Base-by-base conservation (phyloP, 352 stramenopile species). In the Globisporangium lucens region DNA sequence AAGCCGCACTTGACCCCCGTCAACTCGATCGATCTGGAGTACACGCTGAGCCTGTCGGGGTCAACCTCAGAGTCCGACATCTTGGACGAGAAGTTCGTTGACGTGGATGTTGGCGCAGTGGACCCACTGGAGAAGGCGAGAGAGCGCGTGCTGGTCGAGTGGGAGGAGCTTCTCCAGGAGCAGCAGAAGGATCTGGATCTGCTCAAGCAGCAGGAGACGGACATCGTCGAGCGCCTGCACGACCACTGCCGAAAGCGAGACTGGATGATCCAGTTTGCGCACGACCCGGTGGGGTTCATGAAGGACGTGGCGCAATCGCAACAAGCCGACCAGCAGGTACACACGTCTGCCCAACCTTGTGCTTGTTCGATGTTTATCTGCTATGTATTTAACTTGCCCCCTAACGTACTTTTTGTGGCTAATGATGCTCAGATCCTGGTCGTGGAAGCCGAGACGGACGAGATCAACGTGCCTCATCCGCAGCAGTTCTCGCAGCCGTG, bases 401-500 rank as follows among this genome's bases (percentile, higher is more conserved):
- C 20, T 61, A 15, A 53, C 4, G 46, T 20, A 24, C 59, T 13
- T 56, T 64, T 41, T 24, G 2, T 47, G n/a, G 20, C 58, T 10
- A 46, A 30, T 12, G 22, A 1, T 51, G n/a, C 9, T 61, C 27
- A 89, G 78, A 80, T 92, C 65, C 74, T 92, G 33, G 77, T 70
- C 24, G 70, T 74, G 4, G 84, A 92, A 57, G 75, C 76, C 7
- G 82, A 89, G 67, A 76, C 81, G 7, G 83, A 93, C 62, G 85
- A 93, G 66, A 79, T 82, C 55, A 77, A 62, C 47, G 70, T 90
- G 13, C 85, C 83, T 0, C 76, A 80, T 49, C 61, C 83, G 5
- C 76, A 89, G 20, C 76, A 90, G 62, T 93, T 93, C 62, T 74
- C 74, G 24, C 85, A 93, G 69, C 81, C 83, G 4, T 93, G 85